Evolutionary conservation across 1,139 yeast species (phyloP), one percentile per base, ranked within the genome.

Genomic region (Oligophagozyma castellii): DNA sequence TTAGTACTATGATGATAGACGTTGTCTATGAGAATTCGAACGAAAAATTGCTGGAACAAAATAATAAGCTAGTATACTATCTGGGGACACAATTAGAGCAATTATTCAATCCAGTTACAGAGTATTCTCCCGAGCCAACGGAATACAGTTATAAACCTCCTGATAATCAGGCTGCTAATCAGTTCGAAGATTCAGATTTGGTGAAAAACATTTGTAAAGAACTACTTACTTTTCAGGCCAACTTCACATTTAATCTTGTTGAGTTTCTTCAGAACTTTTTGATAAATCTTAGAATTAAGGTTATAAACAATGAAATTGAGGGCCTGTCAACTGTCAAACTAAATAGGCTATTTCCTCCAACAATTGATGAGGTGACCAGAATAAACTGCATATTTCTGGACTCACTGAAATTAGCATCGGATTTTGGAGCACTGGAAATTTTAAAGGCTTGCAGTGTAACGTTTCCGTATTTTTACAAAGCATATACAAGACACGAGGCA

Each of bases 401-500:
- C 42, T 70, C 92, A 13, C 56, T 86, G 33, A 69, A 68, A 31
- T 58, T 67, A 13, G 92, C 95, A 0, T 47, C 62, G 3, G 70
- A 74, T 0, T 70, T 54, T 46, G 95, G 95, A 3, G 58, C 72
- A 23, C 72, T 69, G 37, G 95, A 86, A 50, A 63, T 81, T 4
- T 53, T 86, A 33, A 73, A 70, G 38, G 94, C 89, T 0, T 67
- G 89, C 46, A 89, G 83, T 2, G 64, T 70, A 36, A 73, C 89
- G 0, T 62, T 86, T 15, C 95, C 95, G 1, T 83, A 81, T 51
- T 84, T 84, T 49, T 86, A 81, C 57, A 80, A 83, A 47, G 94
- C 95, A 0, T 80, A 80, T 42, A 79, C 84, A 61, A 65, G 95
- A 35, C 95, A 86, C 51, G 94, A 84, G 53, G 95, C 95, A 5